Percentiles rank a stretch among this genome's conserved stretches.
Evolutionary conservation across 805 yeast genomes (phyloP).

Genomic region (Maudiozyma pseudohumilis): DNA sequence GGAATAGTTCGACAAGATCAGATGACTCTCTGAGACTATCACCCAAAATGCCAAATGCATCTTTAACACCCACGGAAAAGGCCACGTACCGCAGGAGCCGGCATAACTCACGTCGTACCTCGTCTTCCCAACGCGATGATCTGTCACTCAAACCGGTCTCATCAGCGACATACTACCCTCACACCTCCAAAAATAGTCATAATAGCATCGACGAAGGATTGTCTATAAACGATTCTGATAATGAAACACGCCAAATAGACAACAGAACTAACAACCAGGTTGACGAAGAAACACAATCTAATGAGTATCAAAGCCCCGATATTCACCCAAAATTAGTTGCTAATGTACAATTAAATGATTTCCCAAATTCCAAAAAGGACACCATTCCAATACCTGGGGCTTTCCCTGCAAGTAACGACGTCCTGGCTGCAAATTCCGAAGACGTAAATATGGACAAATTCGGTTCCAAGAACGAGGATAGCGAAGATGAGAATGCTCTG

Average conservation of each 20-base stretch:
- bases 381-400: too few species aligned
- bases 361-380: too few species aligned
- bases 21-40: conserved; percentile 1
- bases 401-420: too few species aligned
- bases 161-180: conserved; percentile 65
- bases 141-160: conserved; percentile 47
- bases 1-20: not conserved
- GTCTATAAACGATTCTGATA: too few species aligned
- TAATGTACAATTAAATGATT: conserved; percentile 1
- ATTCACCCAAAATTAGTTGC: not conserved
- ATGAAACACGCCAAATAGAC: not conserved
- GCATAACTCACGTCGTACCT: conserved; percentile 1
- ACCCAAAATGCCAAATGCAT: not conserved
- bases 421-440: too few species aligned
- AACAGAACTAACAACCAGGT: not conserved
- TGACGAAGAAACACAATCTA: not conserved
- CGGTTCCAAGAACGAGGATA: not conserved
- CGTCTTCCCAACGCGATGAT: conserved; percentile 2
- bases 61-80: not conserved
- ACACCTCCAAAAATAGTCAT: conserved; percentile 32
- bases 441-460: not conserved
- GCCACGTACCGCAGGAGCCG: not conserved
- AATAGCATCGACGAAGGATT: conserved; percentile 1
- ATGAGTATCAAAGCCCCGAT: not conserved
- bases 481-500: conserved; percentile 7